Evolutionary conservation across 2,329 filamentous ascomycete genomes (phyloP).

Genomic region (Nothomitra cinnamomea): DNA sequence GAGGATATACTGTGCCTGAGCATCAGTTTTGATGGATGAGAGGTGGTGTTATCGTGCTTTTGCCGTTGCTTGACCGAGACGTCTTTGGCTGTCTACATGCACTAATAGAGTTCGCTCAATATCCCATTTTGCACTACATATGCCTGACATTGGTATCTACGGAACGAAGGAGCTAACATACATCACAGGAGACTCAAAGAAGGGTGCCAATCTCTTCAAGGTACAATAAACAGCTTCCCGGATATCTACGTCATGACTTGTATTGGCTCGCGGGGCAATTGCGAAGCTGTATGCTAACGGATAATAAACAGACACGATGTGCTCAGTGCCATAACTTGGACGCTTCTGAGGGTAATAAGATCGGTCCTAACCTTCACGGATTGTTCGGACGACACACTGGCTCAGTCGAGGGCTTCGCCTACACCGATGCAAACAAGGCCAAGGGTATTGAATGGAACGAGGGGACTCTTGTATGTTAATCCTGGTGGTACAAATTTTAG

Average conservation of each 20-base stretch:
- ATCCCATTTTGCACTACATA: neutral
- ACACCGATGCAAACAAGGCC: slow-evolving; percentile 99
- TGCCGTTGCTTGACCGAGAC: too few relatives aligned
- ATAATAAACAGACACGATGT: slow-evolving; percentile 54
- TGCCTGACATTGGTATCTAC: slow-evolving; percentile 5
- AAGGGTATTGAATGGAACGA: slow-evolving; percentile 86
- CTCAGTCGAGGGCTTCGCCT: slow-evolving; percentile 78
- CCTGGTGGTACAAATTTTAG: neutral
- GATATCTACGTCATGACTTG: neutral
- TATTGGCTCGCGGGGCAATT: neutral
- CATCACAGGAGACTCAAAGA: slow-evolving; percentile 69
- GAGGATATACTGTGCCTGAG: neutral
- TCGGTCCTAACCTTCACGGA: slow-evolving; percentile 90
- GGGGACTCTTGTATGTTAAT: slow-evolving; percentile 52
- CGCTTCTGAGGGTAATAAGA: slow-evolving; percentile 84
- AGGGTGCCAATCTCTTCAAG: slow-evolving; percentile 99
- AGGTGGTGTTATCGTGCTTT: too few relatives aligned
- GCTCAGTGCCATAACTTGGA: slow-evolving; percentile 97
- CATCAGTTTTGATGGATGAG: too few relatives aligned
- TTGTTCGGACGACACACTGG: slow-evolving; percentile 95
- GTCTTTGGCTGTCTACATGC: too few relatives aligned
- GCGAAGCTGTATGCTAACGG: slow-evolving; percentile 13
- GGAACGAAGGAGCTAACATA: neutral
- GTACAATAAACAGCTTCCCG: slow-evolving; percentile 18
- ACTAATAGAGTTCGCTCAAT: neutral